These are phyloP conservation scores for Wickerhamomyces mucosus DNA, from an alignment of 805 yeast species.

Conservation along the genomic window DNA sequence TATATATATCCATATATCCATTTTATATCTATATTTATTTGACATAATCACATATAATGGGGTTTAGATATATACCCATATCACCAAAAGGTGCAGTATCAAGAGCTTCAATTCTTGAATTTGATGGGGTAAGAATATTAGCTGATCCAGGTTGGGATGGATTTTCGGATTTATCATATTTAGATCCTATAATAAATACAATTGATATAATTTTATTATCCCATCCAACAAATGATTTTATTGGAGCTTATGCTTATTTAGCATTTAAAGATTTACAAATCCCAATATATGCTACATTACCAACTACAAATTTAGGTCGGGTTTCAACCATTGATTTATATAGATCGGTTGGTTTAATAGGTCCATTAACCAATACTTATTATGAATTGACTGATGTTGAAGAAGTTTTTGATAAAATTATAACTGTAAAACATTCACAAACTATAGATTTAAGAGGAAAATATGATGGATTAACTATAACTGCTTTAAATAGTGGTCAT, in stretches of 20 bases:
- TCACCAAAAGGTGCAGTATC: slow-evolving; percentile 12
- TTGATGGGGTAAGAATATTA: slow-evolving; percentile 47
- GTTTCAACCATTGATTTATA: slow-evolving; percentile 79
- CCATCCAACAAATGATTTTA: slow-evolving; percentile 70
- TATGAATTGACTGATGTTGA: slow-evolving; percentile 71
- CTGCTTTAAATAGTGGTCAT: slow-evolving; percentile 89
- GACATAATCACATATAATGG: slow-evolving; percentile 12
- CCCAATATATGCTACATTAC: slow-evolving; percentile 83
- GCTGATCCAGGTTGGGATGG: slow-evolving; percentile 80
- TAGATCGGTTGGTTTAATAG: slow-evolving; percentile 61
- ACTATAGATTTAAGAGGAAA: slow-evolving; percentile 52
- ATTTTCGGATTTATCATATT: slow-evolving; percentile 27
- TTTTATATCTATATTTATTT: no score
- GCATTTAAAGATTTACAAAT: slow-evolving; percentile 54
- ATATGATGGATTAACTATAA: slow-evolving; percentile 49
- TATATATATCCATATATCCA: no score
- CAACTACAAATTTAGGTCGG: slow-evolving; percentile 79
- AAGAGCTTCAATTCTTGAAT: slow-evolving; percentile 41
- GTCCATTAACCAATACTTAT: slow-evolving; percentile 50
- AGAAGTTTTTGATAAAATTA: slow-evolving; percentile 63
- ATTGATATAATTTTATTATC: slow-evolving; percentile 73
- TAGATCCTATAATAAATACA: slow-evolving; percentile 33
- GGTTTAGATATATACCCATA: slow-evolving; percentile 21
- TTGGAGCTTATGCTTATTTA: slow-evolving; percentile 71
- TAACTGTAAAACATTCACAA: slow-evolving; percentile 71